Conservation (phyloP, 306 rosid species). For the Carpinus viminea region DNA sequence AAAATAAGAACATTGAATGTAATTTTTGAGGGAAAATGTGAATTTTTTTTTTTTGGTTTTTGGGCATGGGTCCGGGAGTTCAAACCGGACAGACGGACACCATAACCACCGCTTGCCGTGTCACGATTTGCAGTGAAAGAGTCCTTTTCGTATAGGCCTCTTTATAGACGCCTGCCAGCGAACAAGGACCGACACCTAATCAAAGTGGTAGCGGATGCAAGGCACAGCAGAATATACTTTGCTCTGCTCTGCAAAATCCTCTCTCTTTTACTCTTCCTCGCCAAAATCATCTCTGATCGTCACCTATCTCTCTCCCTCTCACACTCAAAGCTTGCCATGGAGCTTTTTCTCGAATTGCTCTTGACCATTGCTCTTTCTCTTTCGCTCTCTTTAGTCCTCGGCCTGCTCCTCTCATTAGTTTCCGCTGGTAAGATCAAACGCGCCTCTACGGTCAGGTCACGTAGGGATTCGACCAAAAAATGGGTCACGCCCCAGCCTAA, state of each 20-base stretch:
- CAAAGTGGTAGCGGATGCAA: slow-evolving; percentile 13
- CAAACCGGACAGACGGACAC: not conserved
- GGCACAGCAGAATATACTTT: slow-evolving; percentile 51
- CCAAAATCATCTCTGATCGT: slow-evolving; percentile 6
- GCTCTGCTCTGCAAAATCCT: slow-evolving; percentile 46
- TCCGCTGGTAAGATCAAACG: slow-evolving; percentile 16
- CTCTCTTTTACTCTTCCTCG: slow-evolving; percentile 24
- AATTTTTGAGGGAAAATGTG: no score
- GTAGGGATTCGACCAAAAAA: slow-evolving; percentile 3
- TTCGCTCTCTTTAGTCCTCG: slow-evolving; percentile 40
- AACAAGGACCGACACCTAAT: slow-evolving; percentile 46
- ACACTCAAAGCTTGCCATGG: slow-evolving; percentile 49
- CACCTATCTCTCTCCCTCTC: not conserved
- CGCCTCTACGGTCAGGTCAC: not conserved
- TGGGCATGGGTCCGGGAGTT: no score
- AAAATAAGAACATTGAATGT: no score
- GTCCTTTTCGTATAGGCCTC: slow-evolving; percentile 42
- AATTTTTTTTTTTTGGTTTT: no score
- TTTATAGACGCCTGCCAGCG: slow-evolving; percentile 25
- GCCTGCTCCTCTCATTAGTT: slow-evolving; percentile 35
- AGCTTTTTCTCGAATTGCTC: slow-evolving; percentile 44
- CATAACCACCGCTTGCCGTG: not conserved
- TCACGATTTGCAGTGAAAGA: slow-evolving; percentile 21
- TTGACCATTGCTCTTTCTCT: slow-evolving; percentile 44
- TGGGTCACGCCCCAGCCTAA: slow-evolving; percentile 14